Conservation (phyloP, 176 grass and related monocot genomes). For the Oropetium thomaeum region DNA sequence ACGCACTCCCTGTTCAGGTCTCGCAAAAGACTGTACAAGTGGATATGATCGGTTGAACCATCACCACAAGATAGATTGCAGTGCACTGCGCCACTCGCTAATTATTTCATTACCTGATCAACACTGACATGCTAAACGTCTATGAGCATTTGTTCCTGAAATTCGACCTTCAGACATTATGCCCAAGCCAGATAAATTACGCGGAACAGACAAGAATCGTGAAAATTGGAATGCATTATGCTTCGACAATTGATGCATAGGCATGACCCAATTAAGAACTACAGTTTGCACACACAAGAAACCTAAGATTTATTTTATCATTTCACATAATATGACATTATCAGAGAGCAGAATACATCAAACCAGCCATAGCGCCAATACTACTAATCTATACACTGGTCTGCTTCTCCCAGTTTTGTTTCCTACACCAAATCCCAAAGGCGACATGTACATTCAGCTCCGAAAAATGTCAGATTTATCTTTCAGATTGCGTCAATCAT, state of each 20-base stretch:
- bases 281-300: not conserved
- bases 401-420: not conserved
- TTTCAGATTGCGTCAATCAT: not conserved
- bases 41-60: conserved; percentile 1
- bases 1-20: not conserved
- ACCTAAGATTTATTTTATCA: not conserved
- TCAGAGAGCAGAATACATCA: conserved; percentile 23
- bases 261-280: not conserved
- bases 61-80: not conserved
- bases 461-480: conserved; percentile 9
- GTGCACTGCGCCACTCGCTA: not conserved
- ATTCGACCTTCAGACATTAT: not conserved
- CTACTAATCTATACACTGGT: not conserved
- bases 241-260: not conserved
- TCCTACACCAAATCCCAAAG: not conserved
- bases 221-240: not conserved
- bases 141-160: not conserved
- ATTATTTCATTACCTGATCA: not conserved
- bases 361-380: not conserved
- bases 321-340: not conserved
- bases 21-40: not conserved
- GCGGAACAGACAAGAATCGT: not conserved
- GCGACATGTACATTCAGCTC: not conserved
- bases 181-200: not conserved
- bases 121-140: not conserved